phyloP scores from a whole-genome alignment of 768 basidiomycete species.

The Suillus sp. region DNA sequence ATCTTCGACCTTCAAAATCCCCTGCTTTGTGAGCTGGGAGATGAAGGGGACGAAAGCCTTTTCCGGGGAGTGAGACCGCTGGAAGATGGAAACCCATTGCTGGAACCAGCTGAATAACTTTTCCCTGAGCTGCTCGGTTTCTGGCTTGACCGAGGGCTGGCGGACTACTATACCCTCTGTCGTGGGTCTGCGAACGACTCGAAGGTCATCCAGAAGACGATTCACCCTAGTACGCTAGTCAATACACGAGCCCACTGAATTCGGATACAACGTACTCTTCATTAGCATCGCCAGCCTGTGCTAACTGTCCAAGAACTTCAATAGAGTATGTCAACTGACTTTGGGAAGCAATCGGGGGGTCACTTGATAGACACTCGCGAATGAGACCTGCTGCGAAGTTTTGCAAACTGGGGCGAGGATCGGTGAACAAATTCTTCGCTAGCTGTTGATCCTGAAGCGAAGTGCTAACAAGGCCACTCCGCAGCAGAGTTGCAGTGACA shows the following conservation, averaged over 20 bases:
- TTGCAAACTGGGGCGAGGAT: constrained; percentile 75
- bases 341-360: constrained; percentile 80
- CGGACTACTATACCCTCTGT: constrained; percentile 41
- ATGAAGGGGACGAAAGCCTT: constrained; percentile 96
- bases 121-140: constrained; percentile 74
- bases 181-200: constrained; percentile 53
- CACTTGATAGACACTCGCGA: constrained; percentile 80
- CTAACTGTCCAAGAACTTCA: constrained; percentile 77
- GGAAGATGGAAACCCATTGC: constrained; percentile 96
- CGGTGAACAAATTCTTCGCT: constrained; percentile 79
- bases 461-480: constrained; percentile 77
- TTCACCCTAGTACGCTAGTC: constrained; percentile 50
- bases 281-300: constrained; percentile 74
- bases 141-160: constrained; percentile 61
- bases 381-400: constrained; percentile 83
- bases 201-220: constrained; percentile 80
- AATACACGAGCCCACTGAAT: constrained; percentile 2
- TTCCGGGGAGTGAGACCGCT: constrained; percentile 87
- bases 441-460: constrained; percentile 86
- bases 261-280: constrained; percentile 65
- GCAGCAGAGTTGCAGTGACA: constrained; percentile 86
- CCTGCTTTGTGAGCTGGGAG: constrained; percentile 95
- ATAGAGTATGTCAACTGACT: constrained; percentile 78
- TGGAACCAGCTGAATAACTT: constrained; percentile 82
- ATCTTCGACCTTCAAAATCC: constrained; percentile 94